Percentiles rank a stretch among this genome's conserved stretches.
Conservation (phyloP, 148 eudicot genomes). For the Rhododendron molle region DNA sequence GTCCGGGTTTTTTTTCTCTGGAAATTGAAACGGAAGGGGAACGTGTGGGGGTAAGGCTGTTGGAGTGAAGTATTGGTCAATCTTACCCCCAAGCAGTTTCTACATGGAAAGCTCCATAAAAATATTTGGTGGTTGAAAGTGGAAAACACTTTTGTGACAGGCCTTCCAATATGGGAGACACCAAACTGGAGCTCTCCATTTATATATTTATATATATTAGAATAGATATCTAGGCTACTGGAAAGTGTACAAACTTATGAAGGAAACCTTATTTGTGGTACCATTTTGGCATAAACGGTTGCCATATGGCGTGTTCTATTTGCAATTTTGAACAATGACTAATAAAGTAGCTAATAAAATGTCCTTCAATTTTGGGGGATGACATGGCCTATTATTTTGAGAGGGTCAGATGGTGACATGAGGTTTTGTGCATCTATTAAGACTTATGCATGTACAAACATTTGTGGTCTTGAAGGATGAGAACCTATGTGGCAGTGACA, state of each 20-base stretch:
- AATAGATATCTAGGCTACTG: background rate
- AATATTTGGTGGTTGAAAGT: no score
- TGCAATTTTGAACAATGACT: background rate
- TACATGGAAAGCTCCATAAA: no score
- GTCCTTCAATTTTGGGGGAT: background rate
- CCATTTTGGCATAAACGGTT: background rate
- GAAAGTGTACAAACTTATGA: background rate
- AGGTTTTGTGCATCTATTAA: background rate
- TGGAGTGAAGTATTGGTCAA: no score
- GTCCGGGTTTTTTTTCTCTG: no score
- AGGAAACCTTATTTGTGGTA: background rate
- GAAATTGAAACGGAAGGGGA: no score
- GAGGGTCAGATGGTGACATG: background rate
- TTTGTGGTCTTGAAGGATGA: background rate
- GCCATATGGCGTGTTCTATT: background rate
- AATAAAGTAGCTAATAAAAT: background rate
- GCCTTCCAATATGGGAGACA: no score
- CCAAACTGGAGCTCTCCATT: no score
- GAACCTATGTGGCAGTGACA: background rate
- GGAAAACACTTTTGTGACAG: no score
- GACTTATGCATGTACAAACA: background rate
- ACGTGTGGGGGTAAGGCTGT: no score
- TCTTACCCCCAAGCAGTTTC: no score
- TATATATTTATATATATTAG: no score
- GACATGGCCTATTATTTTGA: background rate